phyloP scores from a whole-genome alignment of 169 alveolate genomes.

The Babesia bovis region DNA sequence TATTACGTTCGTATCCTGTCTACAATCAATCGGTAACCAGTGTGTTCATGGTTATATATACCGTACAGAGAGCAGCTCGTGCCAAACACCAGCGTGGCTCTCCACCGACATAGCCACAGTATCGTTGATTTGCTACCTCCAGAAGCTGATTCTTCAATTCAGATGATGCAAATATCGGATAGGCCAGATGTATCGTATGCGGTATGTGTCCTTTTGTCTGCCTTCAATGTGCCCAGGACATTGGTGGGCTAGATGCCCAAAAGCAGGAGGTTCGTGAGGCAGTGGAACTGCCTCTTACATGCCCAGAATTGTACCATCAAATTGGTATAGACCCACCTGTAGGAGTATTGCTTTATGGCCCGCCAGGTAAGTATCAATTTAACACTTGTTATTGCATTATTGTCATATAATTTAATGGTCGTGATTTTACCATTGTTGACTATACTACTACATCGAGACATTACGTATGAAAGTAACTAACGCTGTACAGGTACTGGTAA shows the following conservation, averaged over 20 bases:
- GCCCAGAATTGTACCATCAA: slow-evolving; percentile 96
- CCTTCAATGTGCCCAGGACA: slow-evolving; percentile 77
- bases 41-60: neutral
- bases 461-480: too few relatives aligned
- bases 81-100: slow-evolving; percentile 97
- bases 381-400: neutral
- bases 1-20: slow-evolving; percentile 96
- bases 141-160: slow-evolving; percentile 97
- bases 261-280: slow-evolving; percentile 99
- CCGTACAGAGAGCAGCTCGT: slow-evolving; percentile 91
- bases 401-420: neutral
- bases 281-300: slow-evolving; percentile 97
- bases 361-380: slow-evolving; percentile 95
- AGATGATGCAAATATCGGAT: slow-evolving; percentile 94
- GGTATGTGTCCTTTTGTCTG: slow-evolving; percentile 42
- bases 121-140: slow-evolving; percentile 98
- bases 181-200: slow-evolving; percentile 99
- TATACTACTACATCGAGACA: neutral
- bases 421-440: neutral
- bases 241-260: slow-evolving; percentile 98
- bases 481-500: slow-evolving; percentile 89
- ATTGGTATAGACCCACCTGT: slow-evolving; percentile 99
- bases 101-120: slow-evolving; percentile 98
- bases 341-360: slow-evolving; percentile 98
- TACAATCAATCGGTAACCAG: slow-evolving; percentile 89